phyloP scores from a whole-genome alignment of 1,284 basidiomycete species.

The Golubevia sp. region DNA sequence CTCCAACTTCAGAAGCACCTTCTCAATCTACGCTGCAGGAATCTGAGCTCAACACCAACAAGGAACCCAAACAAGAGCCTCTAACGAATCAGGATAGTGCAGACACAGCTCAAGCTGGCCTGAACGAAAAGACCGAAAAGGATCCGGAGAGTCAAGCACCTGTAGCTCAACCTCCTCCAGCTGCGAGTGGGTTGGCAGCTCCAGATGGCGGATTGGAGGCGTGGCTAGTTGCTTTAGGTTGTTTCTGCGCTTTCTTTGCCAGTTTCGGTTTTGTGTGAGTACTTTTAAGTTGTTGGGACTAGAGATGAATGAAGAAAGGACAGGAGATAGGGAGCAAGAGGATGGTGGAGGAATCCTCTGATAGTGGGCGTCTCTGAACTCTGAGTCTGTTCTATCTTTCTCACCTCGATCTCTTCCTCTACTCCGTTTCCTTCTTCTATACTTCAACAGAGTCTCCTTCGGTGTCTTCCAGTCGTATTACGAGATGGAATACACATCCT shows the following conservation, averaged over 20 bases:
- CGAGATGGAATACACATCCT: neutral
- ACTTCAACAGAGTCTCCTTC: conserved; percentile 2
- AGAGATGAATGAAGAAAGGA: neutral
- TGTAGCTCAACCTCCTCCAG: neutral
- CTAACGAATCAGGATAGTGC: neutral
- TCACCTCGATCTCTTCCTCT: too few species aligned
- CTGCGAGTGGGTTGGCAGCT: neutral
- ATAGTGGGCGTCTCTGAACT: too few species aligned
- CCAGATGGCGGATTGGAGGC: conserved; percentile 5
- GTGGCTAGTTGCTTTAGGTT: conserved; percentile 3
- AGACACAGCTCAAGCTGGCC: neutral
- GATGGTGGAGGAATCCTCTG: too few species aligned
- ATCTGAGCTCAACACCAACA: neutral
- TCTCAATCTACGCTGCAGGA: neutral
- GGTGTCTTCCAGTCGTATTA: conserved; percentile 11
- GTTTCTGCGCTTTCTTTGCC: conserved; percentile 5
- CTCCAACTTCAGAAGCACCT: neutral
- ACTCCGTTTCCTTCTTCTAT: neutral
- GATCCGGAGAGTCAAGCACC: neutral
- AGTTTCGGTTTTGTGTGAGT: conserved; percentile 3
- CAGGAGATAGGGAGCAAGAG: neutral
- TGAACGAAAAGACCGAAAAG: neutral
- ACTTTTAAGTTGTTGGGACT: too few species aligned
- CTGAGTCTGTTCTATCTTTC: too few species aligned
- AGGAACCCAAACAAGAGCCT: neutral